Evolutionary conservation across 345 rosid species (phyloP).

Genomic region (Hirschfeldia incana): DNA sequence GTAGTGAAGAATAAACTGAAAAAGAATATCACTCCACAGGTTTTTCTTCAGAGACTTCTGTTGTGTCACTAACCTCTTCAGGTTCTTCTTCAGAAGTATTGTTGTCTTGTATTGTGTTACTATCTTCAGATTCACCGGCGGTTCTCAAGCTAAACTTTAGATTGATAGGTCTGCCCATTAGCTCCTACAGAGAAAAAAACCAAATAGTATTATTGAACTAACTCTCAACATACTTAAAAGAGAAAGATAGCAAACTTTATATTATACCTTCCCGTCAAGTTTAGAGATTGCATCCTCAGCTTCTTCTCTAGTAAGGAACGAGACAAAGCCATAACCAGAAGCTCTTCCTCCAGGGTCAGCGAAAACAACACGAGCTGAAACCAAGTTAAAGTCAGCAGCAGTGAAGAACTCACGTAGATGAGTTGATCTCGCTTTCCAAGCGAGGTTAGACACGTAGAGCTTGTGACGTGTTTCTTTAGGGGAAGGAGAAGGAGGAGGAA

Average conservation of each 20-base stretch:
- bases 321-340: slow-evolving; percentile 89
- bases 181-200: slow-evolving; percentile 50
- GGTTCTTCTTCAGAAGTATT: slow-evolving; percentile 25
- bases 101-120: slow-evolving; percentile 31
- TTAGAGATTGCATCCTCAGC: slow-evolving; percentile 75
- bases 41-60: slow-evolving; percentile 29
- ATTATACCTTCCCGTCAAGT: slow-evolving; percentile 71
- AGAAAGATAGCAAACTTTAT: neutral
- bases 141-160: slow-evolving; percentile 62
- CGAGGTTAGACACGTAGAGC: slow-evolving; percentile 78
- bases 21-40: slow-evolving; percentile 27
- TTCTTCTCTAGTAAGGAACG: slow-evolving; percentile 82
- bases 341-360: slow-evolving; percentile 61
- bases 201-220: neutral
- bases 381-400: slow-evolving; percentile 52
- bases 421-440: slow-evolving; percentile 84
- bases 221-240: neutral
- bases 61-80: slow-evolving; percentile 36
- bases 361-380: slow-evolving; percentile 72
- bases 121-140: slow-evolving; percentile 48
- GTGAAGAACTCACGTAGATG: slow-evolving; percentile 79
- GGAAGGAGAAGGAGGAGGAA: slow-evolving; percentile 37
- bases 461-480: slow-evolving; percentile 59
- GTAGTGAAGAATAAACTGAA: slow-evolving; percentile 8
- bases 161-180: slow-evolving; percentile 78